phyloP scores from a whole-genome alignment of 2,329 filamentous ascomycete genomes.

The Ceratocystis eucalypticola region DNA sequence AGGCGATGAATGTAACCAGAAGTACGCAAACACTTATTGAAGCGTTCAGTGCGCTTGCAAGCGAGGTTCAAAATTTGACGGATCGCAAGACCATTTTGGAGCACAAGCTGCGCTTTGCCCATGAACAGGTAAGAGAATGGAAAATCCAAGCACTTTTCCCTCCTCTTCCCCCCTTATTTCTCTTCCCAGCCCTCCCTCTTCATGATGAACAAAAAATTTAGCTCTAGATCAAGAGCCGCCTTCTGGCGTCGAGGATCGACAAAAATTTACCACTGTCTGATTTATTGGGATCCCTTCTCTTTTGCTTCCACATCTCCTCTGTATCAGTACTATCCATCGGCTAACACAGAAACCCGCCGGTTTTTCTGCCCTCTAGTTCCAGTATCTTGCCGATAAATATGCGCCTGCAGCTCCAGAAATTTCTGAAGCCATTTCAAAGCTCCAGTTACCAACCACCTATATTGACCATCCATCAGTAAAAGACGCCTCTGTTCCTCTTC shows the following conservation, averaged over 20 bases:
- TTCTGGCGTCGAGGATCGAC: conserved; percentile 47
- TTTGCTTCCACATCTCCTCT: conserved; percentile 6
- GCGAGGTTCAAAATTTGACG: conserved; percentile 49
- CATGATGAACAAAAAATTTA: conserved; percentile 42
- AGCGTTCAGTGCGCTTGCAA: conserved; percentile 50
- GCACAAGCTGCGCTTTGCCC: conserved; percentile 52
- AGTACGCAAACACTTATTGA: conserved; percentile 44
- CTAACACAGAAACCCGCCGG: conserved; percentile 8
- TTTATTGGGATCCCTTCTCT: conserved; percentile 17
- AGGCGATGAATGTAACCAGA: conserved; percentile 18
- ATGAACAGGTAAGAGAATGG: conserved; percentile 45
- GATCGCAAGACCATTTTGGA: conserved; percentile 52
- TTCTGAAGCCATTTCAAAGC: conserved; percentile 50
- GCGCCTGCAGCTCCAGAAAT: conserved; percentile 51
- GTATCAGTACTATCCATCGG: not conserved
- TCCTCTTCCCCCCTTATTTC: not conserved
- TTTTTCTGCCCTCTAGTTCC: conserved; percentile 35
- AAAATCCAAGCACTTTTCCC: not conserved
- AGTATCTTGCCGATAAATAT: conserved; percentile 54
- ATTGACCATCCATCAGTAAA: conserved; percentile 34
- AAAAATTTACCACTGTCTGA: conserved; percentile 35
- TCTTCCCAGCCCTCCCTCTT: conserved; percentile 16
- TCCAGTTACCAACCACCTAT: conserved; percentile 46
- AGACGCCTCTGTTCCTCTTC: conserved; percentile 41
- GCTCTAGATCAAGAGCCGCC: conserved; percentile 74